These are phyloP conservation scores for Backusella tuberculispora DNA, from an alignment of 192 early-diverging fungal species.

Conservation along the genomic window DNA sequence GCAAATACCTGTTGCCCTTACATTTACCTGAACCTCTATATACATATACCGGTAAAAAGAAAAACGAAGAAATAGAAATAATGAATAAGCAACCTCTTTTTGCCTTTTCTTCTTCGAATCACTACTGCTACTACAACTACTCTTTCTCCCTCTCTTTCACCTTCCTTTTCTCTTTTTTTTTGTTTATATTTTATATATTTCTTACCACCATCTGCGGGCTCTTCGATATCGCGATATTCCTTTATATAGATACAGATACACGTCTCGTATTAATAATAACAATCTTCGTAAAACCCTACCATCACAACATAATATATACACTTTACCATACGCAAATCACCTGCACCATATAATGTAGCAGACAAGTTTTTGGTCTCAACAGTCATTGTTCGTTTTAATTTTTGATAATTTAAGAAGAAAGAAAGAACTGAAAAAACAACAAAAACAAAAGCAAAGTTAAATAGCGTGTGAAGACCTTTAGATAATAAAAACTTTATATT, in stretches of 20 bases:
- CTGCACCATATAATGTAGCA: not conserved
- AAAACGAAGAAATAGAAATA: too few relatives aligned
- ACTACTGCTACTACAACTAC: too few relatives aligned
- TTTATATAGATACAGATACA: not conserved
- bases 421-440: not conserved
- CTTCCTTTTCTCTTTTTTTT: not conserved
- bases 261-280: not conserved
- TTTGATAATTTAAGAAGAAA: not conserved
- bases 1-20: conserved; percentile 43
- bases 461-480: conserved; percentile 2
- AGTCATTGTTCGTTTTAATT: not conserved
- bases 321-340: conserved; percentile 4
- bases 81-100: too few relatives aligned
- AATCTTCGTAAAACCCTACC: not conserved
- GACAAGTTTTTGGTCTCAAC: conserved; percentile 4
- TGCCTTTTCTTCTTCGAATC: too few relatives aligned
- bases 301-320: not conserved
- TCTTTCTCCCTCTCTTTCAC: too few relatives aligned
- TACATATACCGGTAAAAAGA: not conserved
- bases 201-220: not conserved
- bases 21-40: not conserved
- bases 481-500: not conserved
- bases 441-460: not conserved
- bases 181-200: not conserved
- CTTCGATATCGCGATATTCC: not conserved